Evolutionary conservation across 148 eudicot genomes (phyloP), one percentile per base, ranked within the genome.

Genomic region (Amaranthus cruentus): DNA sequence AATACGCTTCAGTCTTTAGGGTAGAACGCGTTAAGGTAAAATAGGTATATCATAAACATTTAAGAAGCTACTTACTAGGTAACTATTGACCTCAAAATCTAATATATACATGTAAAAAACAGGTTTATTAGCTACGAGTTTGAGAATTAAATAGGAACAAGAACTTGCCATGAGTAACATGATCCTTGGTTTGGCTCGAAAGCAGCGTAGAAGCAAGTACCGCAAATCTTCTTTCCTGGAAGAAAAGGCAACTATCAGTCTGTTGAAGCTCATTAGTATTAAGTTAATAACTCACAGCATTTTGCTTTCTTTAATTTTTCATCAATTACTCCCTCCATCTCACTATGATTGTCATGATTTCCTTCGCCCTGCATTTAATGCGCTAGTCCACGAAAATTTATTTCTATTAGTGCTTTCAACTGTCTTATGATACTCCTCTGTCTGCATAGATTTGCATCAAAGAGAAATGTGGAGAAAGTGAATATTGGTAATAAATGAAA

Each of bases 101-200:
- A 58, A 57, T 44, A 56, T 5, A 52, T 48, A 3, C 54, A 28
- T 49, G 38, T 28, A 64, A 64, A 6, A 6, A 44, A 4, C 12
- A 44, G 4, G 68, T 4, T 12, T 64, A 11, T 9, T 14, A 7
- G 4, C 59, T 13, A 14, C 1, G 54, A 6, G 43, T 4, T 69
- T n/a, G 14, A 47, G 11, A 18, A 48, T 47, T 77, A 12, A 10
- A 49, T 64, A 77, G 47, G 28, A 77, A 54, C 61, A 13, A 47
- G 67, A 62, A 87, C 96, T 89, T 86, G 81, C 98, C 98, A 84
- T 94, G 96, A 66, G 88, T 94, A 70, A 94, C 96, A 74, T 87
- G 80, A 83, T 91, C 98, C 84, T 91, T 95, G 79, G 98, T 95
- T 81, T 95, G 98, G 88, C 98, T 95, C 51, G 98, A 95, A 70